Base-by-base conservation (phyloP, 1,139 yeast species). In the Scheffersomyces illinoinensis region DNA sequence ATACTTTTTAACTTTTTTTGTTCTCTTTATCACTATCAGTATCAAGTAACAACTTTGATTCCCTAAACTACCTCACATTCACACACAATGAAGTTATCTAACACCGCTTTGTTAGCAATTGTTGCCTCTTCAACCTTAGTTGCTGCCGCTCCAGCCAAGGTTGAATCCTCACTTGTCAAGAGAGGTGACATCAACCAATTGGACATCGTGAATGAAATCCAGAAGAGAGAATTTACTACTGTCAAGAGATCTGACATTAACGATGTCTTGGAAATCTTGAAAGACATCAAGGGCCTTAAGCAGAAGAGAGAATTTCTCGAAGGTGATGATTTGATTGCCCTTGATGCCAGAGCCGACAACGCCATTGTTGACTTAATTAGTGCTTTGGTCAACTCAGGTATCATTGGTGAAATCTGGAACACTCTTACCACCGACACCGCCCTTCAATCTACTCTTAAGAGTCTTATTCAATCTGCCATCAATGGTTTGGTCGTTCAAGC, bases 101-200 rank as follows among this genome's bases (percentile, higher is more conserved):
- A 78, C 61, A 69, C 84, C 58, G 72, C 84, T 57, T 70, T 77
- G 59, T 69, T 78, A 61, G 83, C 84, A 59, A 68, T 81, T 65
- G 73, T 79, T 64, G 82, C 81, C 57, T 62, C 84, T 54, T 62
- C 79, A 53, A 72, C 82, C 55, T 68, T 76, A 54, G 82, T 75
- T 55, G 68, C 72, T 57, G 82, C 84, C 59, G 82, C 82, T 53
- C 83, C 84, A 65, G 65, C 77, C 56, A 58, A 24, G 71, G 68
- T 47, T 56, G 66, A 33, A 59, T 76, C 53, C 64, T 66, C 39
- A 58, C 76, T 52, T 62, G 76, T 77, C 52, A 78, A 74, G 65
- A 78, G 81, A 71, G 68, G 71, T 55, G 82, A 79, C 60, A 66
- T 73, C 59, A 71, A 69, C 57, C 74, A 78, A 59, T 65, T 78